phyloP scores from a whole-genome alignment of 179 eudicot genomes.

The Beta lomatogona region DNA sequence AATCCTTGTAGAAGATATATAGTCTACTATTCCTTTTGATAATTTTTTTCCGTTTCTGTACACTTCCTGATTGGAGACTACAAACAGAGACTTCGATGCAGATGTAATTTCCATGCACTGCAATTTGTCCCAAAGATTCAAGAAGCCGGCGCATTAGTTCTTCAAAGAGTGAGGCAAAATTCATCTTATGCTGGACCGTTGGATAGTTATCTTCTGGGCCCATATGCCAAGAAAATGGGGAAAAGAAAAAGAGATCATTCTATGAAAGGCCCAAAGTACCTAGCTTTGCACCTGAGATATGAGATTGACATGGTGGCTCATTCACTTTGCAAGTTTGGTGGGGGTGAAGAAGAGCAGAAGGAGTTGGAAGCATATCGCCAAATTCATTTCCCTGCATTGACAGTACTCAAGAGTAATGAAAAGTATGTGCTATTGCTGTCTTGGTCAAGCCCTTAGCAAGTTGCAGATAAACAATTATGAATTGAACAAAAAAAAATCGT shows the following conservation, averaged over 20 bases:
- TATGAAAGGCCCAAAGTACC: slow-evolving; percentile 54
- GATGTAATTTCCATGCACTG: slow-evolving; percentile 93
- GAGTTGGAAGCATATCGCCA: slow-evolving; percentile 90
- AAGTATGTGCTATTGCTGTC: slow-evolving; percentile 50
- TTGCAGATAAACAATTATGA: slow-evolving; percentile 7
- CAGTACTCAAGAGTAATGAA: slow-evolving; percentile 47
- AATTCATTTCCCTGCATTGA: slow-evolving; percentile 82
- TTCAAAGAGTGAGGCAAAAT: slow-evolving; percentile 78
- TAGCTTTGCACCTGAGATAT: slow-evolving; percentile 93
- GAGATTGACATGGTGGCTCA: slow-evolving; percentile 99
- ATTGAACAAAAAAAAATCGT: neutral
- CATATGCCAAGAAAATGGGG: slow-evolving; percentile 47
- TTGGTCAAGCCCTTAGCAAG: neutral
- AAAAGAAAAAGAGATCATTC: slow-evolving; percentile 38
- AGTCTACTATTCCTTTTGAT: slow-evolving; percentile 3
- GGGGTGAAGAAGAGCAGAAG: slow-evolving; percentile 83
- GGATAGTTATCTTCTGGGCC: slow-evolving; percentile 83
- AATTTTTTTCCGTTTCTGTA: slow-evolving; percentile 11
- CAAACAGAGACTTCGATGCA: slow-evolving; percentile 97
- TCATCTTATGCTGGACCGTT: slow-evolving; percentile 54
- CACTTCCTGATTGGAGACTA: slow-evolving; percentile 54
- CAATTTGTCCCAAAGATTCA: slow-evolving; percentile 91
- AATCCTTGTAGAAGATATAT: neutral
- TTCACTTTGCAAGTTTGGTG: slow-evolving; percentile 95
- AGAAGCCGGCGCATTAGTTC: slow-evolving; percentile 84